phyloP scores from a whole-genome alignment of 1,284 basidiomycete species.

The Tylopilus sp. region DNA sequence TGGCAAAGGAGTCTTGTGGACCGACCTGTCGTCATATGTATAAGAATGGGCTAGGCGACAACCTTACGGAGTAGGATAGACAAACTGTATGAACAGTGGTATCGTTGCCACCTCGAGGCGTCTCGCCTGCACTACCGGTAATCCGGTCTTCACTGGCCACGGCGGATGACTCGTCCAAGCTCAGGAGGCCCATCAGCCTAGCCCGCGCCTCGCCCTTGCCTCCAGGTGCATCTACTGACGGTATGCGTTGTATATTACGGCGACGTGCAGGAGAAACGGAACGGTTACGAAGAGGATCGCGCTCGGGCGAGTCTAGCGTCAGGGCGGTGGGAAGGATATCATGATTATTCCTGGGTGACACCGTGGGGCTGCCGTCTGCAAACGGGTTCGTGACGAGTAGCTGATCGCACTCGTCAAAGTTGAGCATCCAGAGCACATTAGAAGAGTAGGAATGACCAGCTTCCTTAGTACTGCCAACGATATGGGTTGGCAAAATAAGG shows the following conservation, averaged over 20 bases:
- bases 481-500: not conserved
- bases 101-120: not conserved
- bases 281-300: conserved; percentile 20
- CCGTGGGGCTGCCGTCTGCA: conserved; percentile 7
- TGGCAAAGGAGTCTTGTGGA: conserved; percentile 74
- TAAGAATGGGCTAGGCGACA: not conserved
- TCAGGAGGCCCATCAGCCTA: conserved; percentile 1
- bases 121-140: not conserved
- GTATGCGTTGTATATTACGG: not conserved
- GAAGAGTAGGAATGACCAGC: conserved; percentile 1
- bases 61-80: not conserved
- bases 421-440: conserved; percentile 24
- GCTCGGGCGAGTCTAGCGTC: not conserved
- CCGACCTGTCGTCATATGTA: conserved; percentile 49
- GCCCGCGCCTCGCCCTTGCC: conserved; percentile 4
- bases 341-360: not conserved
- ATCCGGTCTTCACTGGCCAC: not conserved
- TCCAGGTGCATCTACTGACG: not conserved
- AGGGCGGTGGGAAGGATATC: not conserved
- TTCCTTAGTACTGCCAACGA: not conserved
- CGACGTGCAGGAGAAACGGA: conserved; percentile 10
- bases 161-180: not conserved
- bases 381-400: conserved; percentile 21
- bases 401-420: conserved; percentile 20
- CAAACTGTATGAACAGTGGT: conserved; percentile 20